Evolutionary conservation across 169 alveolate genomes (phyloP).

Genomic region (Plasmodium berghei): DNA sequence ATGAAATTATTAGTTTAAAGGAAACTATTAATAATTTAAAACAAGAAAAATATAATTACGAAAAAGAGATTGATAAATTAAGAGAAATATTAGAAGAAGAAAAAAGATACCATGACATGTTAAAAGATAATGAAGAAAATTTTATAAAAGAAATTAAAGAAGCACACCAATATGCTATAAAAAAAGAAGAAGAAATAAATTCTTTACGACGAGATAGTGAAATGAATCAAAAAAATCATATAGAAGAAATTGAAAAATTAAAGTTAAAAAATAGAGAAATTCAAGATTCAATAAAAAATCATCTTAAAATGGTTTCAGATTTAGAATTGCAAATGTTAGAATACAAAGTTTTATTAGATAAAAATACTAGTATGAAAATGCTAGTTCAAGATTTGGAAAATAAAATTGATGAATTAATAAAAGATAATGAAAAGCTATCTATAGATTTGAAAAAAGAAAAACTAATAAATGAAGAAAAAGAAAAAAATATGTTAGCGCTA

Average conservation of each 20-base stretch:
- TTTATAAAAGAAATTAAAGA: constrained; percentile 74
- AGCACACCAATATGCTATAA: constrained; percentile 74
- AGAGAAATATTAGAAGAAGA: constrained; percentile 74
- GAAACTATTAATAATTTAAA: constrained; percentile 26
- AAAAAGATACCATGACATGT: constrained; percentile 54
- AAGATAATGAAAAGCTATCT: constrained; percentile 74
- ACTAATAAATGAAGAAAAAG: constrained; percentile 48
- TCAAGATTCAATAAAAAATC: constrained; percentile 46
- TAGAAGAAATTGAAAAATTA: constrained; percentile 72
- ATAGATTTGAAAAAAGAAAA: constrained; percentile 73
- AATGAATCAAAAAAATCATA: constrained; percentile 36
- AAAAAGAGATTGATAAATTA: constrained; percentile 68
- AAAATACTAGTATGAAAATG: constrained; percentile 77
- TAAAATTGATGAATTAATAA: constrained; percentile 71
- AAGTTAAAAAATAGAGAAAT: constrained; percentile 63
- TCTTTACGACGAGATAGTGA: constrained; percentile 26
- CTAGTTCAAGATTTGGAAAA: constrained; percentile 69
- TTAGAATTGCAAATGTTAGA: constrained; percentile 70
- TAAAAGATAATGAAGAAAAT: constrained; percentile 73
- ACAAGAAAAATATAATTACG: constrained; percentile 52
- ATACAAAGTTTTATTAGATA: constrained; percentile 71
- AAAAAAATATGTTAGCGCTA: constrained; percentile 31
- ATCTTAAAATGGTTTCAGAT: constrained; percentile 54
- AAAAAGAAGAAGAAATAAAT: constrained; percentile 60
- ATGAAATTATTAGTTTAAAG: constrained; percentile 45